Evolutionary conservation across 768 basidiomycete genomes (phyloP).

Genomic region (Cystobasidium onofrii): DNA sequence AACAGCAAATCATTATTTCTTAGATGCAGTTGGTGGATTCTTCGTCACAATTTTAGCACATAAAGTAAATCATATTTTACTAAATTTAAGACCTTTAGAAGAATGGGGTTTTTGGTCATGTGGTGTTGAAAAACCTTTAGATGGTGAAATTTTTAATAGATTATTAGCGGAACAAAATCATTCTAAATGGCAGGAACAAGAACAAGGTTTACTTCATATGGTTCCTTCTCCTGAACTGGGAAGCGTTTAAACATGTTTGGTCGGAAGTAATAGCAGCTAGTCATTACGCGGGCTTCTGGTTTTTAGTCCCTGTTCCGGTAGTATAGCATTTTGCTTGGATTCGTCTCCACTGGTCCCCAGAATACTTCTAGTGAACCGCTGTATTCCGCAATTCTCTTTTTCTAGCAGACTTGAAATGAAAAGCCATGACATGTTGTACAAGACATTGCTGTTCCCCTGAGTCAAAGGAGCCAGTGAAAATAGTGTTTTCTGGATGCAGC

Average conservation of each 20-base stretch:
- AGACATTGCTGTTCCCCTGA: no score
- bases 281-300: no score
- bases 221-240: neutral
- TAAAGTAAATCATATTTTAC: neutral
- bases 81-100: constrained; percentile 1
- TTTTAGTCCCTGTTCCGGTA: no score
- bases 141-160: neutral
- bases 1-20: constrained; percentile 25
- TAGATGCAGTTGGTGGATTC: constrained; percentile 18
- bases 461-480: no score
- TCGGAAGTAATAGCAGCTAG: no score
- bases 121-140: constrained; percentile 17
- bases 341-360: no score
- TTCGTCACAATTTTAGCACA: constrained; percentile 1
- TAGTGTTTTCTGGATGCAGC: no score
- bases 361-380: no score
- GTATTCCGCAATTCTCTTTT: no score
- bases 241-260: neutral
- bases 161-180: neutral
- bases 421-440: no score
- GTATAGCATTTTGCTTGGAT: no score
- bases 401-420: no score
- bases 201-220: neutral
- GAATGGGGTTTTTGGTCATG: constrained; percentile 27
- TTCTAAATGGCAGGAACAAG: constrained; percentile 11